phyloP scores from a whole-genome alignment of 805 yeast species.

The Sugiyamaella boreocaroliniensis region DNA sequence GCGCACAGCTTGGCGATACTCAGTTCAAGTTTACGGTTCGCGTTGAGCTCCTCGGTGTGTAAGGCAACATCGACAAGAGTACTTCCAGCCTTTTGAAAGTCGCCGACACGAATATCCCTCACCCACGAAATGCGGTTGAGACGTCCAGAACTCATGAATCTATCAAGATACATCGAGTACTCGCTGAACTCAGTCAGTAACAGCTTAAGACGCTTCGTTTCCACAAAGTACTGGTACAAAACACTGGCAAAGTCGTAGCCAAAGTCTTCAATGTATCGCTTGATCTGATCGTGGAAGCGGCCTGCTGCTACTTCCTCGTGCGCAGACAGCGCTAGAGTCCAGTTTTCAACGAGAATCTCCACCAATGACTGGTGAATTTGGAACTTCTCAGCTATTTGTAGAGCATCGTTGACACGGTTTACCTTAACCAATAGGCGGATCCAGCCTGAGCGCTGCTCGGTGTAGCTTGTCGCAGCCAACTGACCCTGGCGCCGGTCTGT shows the following conservation, averaged over 20 bases:
- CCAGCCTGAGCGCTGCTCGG: slow-evolving; percentile 46
- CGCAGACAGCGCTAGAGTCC: slow-evolving; percentile 19
- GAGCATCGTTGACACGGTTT: slow-evolving; percentile 47
- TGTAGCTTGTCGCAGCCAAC: slow-evolving; percentile 17
- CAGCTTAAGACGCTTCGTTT: slow-evolving; percentile 44
- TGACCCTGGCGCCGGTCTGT: slow-evolving; percentile 11
- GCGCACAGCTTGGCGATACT: slow-evolving; percentile 68
- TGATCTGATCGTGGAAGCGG: slow-evolving; percentile 1
- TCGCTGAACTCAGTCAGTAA: slow-evolving; percentile 53
- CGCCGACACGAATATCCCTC: slow-evolving; percentile 46
- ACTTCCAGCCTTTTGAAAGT: slow-evolving; percentile 45
- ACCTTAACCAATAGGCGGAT: slow-evolving; percentile 46
- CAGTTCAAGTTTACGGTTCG: slow-evolving; percentile 48
- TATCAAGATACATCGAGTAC: slow-evolving; percentile 42
- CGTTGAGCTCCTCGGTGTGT: slow-evolving; percentile 35
- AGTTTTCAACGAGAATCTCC: slow-evolving; percentile 42
- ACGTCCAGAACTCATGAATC: slow-evolving; percentile 42
- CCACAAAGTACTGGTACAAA: slow-evolving; percentile 53
- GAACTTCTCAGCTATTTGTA: slow-evolving; percentile 58
- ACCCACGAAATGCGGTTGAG: slow-evolving; percentile 60
- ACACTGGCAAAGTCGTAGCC: slow-evolving; percentile 64
- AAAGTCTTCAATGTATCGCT: slow-evolving; percentile 32
- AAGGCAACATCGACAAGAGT: slow-evolving; percentile 41
- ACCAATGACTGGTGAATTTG: slow-evolving; percentile 61
- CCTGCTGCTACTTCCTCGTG: background rate